Evolutionary conservation across 305 asterid species (phyloP).

Genomic region (Fraxinus albicans): DNA sequence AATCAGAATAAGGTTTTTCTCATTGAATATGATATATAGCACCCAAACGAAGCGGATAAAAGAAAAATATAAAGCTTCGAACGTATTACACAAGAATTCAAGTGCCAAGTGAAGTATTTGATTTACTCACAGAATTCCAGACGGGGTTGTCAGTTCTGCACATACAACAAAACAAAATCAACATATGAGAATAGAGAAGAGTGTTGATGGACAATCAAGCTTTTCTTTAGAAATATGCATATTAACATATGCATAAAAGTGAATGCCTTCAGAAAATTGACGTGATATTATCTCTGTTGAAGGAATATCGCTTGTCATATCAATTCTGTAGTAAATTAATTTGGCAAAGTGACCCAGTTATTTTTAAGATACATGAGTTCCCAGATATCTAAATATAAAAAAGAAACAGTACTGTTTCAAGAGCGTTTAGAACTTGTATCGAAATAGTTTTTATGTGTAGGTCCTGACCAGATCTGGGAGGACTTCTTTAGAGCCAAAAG

Average conservation of each 20-base stretch:
- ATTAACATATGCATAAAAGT: neutral
- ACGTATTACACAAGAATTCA: constrained; percentile 12
- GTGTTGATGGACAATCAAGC: neutral
- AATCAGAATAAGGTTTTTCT: neutral
- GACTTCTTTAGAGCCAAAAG: neutral
- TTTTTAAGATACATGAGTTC: neutral
- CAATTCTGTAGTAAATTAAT: neutral
- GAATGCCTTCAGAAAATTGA: neutral
- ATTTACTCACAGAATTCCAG: constrained; percentile 89
- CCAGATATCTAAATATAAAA: neutral
- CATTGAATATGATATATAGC: constrained; percentile 7
- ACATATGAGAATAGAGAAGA: constrained; percentile 2
- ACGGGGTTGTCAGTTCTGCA: constrained; percentile 82
- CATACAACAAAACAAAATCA: constrained; percentile 31
- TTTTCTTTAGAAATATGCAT: neutral
- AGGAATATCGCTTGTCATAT: neutral
- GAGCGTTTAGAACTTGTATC: neutral
- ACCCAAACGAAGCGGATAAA: constrained; percentile 13
- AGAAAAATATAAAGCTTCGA: constrained; percentile 2
- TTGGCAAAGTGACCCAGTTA: neutral
- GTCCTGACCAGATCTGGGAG: neutral
- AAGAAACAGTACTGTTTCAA: neutral
- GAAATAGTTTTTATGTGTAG: neutral
- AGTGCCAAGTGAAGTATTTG: neutral
- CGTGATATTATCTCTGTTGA: neutral